Conservation (phyloP, 192 early-diverging fungal species). For the Entomortierella parvispora region DNA sequence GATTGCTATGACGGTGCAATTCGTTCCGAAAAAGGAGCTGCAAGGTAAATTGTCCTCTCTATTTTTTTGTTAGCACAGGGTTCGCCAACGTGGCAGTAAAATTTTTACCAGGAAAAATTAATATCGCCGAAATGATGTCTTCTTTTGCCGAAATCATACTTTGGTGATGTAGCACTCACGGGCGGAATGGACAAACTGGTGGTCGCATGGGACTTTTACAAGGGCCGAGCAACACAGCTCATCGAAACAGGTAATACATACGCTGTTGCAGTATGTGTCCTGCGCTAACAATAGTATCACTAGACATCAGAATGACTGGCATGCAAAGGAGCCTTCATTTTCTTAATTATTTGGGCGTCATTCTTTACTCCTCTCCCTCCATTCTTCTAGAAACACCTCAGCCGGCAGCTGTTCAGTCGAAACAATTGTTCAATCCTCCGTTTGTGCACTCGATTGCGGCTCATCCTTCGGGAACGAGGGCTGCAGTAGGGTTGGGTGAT, state of each 20-base stretch:
- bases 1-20: constrained; percentile 63
- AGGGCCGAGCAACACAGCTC: constrained; percentile 41
- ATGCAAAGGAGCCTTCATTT: no score
- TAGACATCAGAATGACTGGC: no score
- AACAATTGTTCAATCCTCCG: constrained; percentile 64
- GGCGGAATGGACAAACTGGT: constrained; percentile 64
- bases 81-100: neutral
- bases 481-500: constrained; percentile 59
- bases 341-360: no score
- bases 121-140: neutral
- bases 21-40: constrained; percentile 57
- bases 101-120: neutral
- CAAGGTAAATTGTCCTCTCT: constrained; percentile 60
- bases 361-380: neutral
- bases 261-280: no score
- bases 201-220: constrained; percentile 61
- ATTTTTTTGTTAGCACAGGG: neutral
- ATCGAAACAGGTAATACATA: constrained; percentile 53
- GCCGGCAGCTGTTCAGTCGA: constrained; percentile 15
- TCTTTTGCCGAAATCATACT: neutral
- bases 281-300: no score
- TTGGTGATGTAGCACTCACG: constrained; percentile 50
- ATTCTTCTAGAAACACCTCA: constrained; percentile 27
- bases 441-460: constrained; percentile 61
- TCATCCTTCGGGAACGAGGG: constrained; percentile 51